Evolutionary conservation across 1,139 yeast species (phyloP).

Genomic region (Debaryomycetaceae sp.): DNA sequence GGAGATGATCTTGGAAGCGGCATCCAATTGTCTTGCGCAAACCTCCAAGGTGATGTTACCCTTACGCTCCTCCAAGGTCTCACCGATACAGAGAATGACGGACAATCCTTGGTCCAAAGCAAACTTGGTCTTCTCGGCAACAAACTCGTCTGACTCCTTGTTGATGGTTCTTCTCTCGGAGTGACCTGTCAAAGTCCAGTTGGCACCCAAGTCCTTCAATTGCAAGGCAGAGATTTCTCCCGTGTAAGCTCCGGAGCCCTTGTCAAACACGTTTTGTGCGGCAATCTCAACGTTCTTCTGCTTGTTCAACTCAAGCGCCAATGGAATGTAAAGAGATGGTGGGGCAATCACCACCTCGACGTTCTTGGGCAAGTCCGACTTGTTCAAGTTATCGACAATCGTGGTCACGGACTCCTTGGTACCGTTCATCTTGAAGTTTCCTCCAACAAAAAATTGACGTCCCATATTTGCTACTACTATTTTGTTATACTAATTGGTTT

Average conservation of each 20-base stretch:
- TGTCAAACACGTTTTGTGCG: conserved; percentile 87
- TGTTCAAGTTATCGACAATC: conserved; percentile 81
- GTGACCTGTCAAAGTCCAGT: conserved; percentile 97
- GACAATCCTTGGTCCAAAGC: conserved; percentile 85
- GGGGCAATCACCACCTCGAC: conserved; percentile 94
- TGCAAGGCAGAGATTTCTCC: conserved; percentile 93
- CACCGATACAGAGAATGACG: conserved; percentile 96
- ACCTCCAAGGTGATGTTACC: conserved; percentile 82
- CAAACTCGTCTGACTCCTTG: conserved; percentile 85
- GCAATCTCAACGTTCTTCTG: conserved; percentile 74
- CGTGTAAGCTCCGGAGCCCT: conserved; percentile 94
- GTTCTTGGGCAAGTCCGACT: conserved; percentile 66
- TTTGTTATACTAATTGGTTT: background rate
- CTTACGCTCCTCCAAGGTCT: conserved; percentile 93
- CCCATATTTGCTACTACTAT: conserved; percentile 39
- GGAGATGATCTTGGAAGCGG: conserved; percentile 74
- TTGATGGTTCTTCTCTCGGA: conserved; percentile 96
- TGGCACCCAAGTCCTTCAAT: conserved; percentile 87
- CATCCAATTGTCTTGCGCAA: conserved; percentile 85
- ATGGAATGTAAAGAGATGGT: conserved; percentile 86
- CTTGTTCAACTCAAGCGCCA: conserved; percentile 66
- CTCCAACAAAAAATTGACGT: conserved; percentile 96
- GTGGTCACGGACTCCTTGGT: conserved; percentile 78
- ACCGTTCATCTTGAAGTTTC: conserved; percentile 99
- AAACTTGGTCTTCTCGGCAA: conserved; percentile 92